Evolutionary conservation across 2,329 filamentous ascomycete species (phyloP), one percentile per base, ranked within the genome.

Genomic region (Dryadomyces quercus-mongolicae): DNA sequence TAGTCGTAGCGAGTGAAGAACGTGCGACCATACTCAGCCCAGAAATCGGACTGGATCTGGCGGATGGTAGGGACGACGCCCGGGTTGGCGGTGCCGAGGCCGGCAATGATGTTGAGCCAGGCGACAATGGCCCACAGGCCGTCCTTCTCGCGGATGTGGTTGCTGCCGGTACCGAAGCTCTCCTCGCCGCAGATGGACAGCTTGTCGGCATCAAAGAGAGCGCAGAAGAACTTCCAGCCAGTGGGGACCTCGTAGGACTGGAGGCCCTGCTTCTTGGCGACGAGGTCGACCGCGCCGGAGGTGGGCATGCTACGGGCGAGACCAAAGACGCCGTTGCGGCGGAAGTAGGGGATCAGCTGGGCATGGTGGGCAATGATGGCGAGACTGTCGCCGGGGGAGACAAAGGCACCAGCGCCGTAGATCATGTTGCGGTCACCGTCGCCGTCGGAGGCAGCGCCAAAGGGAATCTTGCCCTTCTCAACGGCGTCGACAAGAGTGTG

Each of bases 341-440:
- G 85, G 82, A 98, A 98, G 76, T 95, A 98, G 56, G 93, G 93
- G 65, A 98, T 98, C 57, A 95, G 82, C 64, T 95, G 82, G 62
- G 93, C 90, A 69, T 98, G 86, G 76, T 98, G 93, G 50, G 93
- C 90, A 66, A 98, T 98, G 68, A 98, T 98, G 66, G 93, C 93
- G 64, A 98, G 77, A 65, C 89, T 95, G 76, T 98, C 93, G 66
- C 93, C 93, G 8, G 93, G 93, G 8, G 92, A 97, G 58, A 98
- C 93, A 66, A 98, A 98, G 47, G 86, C 84, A 65, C 94, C 92
- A 61, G 92, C 91, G 59, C 93, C 93, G 73, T 98, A 98, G 67
- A 98, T 98, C 93, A 98, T 98, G 82, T 98, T 98, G 63, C 93
- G 88, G 76, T 98, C 93, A 65, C 93, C 93, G 64, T 98, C 93